Evolutionary conservation across 345 rosid species (phyloP), one percentile per base, ranked within the genome.

Genomic region (Linum lewisii): DNA sequence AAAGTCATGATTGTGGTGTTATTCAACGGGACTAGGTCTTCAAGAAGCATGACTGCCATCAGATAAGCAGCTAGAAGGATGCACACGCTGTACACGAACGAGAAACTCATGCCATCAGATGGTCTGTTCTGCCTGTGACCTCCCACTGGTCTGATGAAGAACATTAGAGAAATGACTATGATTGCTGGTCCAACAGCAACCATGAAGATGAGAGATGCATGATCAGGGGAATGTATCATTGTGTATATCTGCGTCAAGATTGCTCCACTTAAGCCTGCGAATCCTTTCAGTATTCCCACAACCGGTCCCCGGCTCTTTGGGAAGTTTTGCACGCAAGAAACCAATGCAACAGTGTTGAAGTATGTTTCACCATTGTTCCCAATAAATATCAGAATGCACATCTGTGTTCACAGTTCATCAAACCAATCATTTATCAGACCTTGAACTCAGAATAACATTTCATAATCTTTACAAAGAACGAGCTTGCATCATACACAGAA

Each of bases 241-340:
- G 95, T 75, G 59, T 85, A 94, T 71, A 90, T 77, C 72, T 87
- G 99, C 38, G 96, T 82, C 80, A 90, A 76, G 59, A 90, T 87
- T 19, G 99, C 97, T 14, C 99, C 99, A n/a, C 96, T 81, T 60
- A 90, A 75, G 18, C 99, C 99, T 24, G 97, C 96, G 76, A 90
- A 90, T 20, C 97, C 99, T 69, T 94, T 94, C 75, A 90, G 84
- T 62, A 94, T 85, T 66, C 97, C 97, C 22, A 94, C 99, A 67
- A 94, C 88, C 9, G 97, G 99, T 70, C 97, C 99, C 51, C 97
- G 65, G 69, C 96, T 94, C 73, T 85, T 94, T 2, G 97, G 99
- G 63, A 90, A 94, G 80, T 94, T 94, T 44, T 85, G 95, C 65
- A 94, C 99, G 22, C 95, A 87, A 59, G 99, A 94, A 63, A 94